Evolutionary conservation across 2,329 filamentous ascomycete genomes (phyloP).

Genomic region (Periconia sp.): DNA sequence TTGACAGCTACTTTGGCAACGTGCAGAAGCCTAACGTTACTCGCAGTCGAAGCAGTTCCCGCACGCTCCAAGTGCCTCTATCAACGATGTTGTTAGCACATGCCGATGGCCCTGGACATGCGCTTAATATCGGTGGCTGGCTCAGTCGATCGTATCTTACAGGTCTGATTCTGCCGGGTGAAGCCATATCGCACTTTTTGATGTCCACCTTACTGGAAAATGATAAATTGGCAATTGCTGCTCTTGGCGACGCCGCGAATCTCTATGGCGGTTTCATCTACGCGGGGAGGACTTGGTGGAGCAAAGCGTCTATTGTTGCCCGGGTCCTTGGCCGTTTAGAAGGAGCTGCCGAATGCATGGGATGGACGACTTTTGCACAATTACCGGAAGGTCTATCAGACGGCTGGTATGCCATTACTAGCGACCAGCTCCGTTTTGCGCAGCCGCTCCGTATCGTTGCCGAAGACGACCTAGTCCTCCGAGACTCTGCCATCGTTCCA

Average conservation of each 20-base stretch:
- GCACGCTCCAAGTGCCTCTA: constrained; percentile 38
- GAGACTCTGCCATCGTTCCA: constrained; percentile 46
- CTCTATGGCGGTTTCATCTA: constrained; percentile 63
- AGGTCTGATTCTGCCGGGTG: constrained; percentile 61
- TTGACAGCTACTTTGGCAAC: constrained; percentile 45
- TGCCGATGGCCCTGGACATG: constrained; percentile 20
- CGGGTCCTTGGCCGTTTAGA: constrained; percentile 57
- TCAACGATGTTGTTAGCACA: constrained; percentile 25
- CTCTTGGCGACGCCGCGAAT: constrained; percentile 58
- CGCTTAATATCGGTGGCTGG: constrained; percentile 56
- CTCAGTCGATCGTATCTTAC: constrained; percentile 62
- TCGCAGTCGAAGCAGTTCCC: constrained; percentile 32
- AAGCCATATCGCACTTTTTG: constrained; percentile 60
- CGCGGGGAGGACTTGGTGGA: constrained; percentile 60
- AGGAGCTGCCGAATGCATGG: constrained; percentile 59
- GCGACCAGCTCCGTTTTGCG: constrained; percentile 34
- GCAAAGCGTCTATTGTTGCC: constrained; percentile 61
- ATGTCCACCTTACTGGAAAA: constrained; percentile 64
- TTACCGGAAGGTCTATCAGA: constrained; percentile 50
- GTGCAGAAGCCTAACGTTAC: constrained; percentile 32
- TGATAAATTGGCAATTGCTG: constrained; percentile 54
- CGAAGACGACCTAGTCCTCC: constrained; percentile 33
- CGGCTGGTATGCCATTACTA: constrained; percentile 59
- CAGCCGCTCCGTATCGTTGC: constrained; percentile 49
- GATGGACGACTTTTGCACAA: constrained; percentile 57